Evolutionary conservation across 768 basidiomycete genomes (phyloP).

Genomic region (Artomyces pyxidatus): DNA sequence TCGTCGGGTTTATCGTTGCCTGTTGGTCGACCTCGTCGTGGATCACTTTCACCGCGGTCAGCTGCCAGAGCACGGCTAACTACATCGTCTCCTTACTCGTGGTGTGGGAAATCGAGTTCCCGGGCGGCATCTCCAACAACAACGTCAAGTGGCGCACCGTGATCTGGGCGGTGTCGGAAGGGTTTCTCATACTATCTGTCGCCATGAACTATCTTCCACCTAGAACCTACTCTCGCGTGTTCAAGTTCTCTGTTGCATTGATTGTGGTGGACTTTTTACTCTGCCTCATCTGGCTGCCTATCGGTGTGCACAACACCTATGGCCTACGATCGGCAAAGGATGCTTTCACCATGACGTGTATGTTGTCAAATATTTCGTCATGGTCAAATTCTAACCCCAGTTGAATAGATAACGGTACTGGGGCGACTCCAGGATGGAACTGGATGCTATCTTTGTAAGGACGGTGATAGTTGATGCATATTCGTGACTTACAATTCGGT

Average conservation of each 20-base stretch:
- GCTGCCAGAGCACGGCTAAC: conserved; percentile 84
- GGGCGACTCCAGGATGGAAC: conserved; percentile 82
- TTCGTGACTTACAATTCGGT: neutral
- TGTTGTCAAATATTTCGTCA: conserved; percentile 24
- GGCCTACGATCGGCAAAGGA: conserved; percentile 80
- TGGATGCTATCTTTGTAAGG: conserved; percentile 84
- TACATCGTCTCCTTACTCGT: conserved; percentile 79
- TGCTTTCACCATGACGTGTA: conserved; percentile 77
- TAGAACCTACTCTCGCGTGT: conserved; percentile 61
- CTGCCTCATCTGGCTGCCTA: conserved; percentile 87
- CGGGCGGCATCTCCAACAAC: conserved; percentile 60
- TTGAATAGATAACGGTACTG: conserved; percentile 80
- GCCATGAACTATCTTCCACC: conserved; percentile 84
- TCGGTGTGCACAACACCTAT: conserved; percentile 82
- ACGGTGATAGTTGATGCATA: neutral
- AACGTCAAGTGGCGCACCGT: conserved; percentile 84
- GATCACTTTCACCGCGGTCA: conserved; percentile 89
- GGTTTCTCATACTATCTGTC: conserved; percentile 58
- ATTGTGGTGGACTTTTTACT: conserved; percentile 86
- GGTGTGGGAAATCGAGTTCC: conserved; percentile 76
- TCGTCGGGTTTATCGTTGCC: conserved; percentile 84
- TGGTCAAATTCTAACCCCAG: too few species aligned
- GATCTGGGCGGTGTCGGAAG: conserved; percentile 81
- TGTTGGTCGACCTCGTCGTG: conserved; percentile 93
- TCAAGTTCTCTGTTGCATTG: conserved; percentile 64